Base-by-base conservation (phyloP, 208 protist genomes). In the Vickermania ingenoplastis region DNA sequence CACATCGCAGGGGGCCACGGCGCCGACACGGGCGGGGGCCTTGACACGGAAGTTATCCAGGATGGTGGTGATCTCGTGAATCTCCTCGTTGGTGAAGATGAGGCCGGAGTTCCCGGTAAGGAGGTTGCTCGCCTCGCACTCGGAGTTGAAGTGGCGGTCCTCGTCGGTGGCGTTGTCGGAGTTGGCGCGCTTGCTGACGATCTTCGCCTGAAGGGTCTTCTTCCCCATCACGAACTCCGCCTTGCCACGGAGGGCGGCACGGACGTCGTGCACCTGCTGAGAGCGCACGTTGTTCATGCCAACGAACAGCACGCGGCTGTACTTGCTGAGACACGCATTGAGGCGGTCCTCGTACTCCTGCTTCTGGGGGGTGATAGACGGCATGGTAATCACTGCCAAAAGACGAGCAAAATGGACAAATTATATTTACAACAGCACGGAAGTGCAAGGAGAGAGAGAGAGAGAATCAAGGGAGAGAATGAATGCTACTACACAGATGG, bases 161-260 rank as follows among this genome's bases (percentile, higher is more conserved):
- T 67, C 55, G n/a, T 51, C 59, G 31, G 57, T 79, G 2, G 82
- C 83, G 48, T 75, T 56, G 45, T 70, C 75, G 57, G 57, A 58
- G 14, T 75, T 79, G 11, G 89, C 57, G 49, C 85, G 66, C 51
- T 83, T 86, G 61, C 91, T 65, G 31, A 99, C 83, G 65, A 92
- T 91, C 77, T 97, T 97, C 61, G 93, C 92, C 66, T 98, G 96
- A 58, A 98, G 85, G 50, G 97, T 99, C 80, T 99, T 99, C 92
- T 99, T 99, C 53, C 98, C 98, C 88, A 99, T 97, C 61, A 99
- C 63, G 49, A 99, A 66, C 57, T 89, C 85, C 59, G 83, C 98
- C 76, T 97, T 92, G 49, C 96, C 95, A 61, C 97, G 89, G 59
- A 99, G 90, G 31, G 89, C 79, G 53, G 65, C 67, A 67, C 98